A percentile compares a stretch with the other conserved stretches of the same genome.
phyloP scores from a whole-genome alignment of 1,139 yeast genomes.

The Candida sojae region DNA sequence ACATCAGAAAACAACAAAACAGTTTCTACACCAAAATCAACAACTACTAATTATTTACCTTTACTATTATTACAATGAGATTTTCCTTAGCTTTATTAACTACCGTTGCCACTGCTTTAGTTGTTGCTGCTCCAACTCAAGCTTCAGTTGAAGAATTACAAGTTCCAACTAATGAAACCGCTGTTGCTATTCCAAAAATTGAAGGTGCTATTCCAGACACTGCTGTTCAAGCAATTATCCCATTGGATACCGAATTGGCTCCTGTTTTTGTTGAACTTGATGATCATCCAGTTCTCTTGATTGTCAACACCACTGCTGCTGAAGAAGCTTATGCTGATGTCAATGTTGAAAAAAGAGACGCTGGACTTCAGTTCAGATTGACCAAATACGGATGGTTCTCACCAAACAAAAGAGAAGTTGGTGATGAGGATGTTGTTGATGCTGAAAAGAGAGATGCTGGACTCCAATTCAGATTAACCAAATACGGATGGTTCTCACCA shows the following conservation, averaged over 20 bases:
- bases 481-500: slow-evolving; percentile 13
- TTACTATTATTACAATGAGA: slow-evolving; percentile 8
- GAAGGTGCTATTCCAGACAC: slow-evolving; percentile 9
- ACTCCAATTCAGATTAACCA: slow-evolving; percentile 8
- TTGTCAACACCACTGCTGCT: slow-evolving; percentile 9
- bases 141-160: slow-evolving; percentile 4
- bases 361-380: not conserved
- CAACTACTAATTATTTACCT: not conserved
- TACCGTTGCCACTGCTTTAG: slow-evolving; percentile 11
- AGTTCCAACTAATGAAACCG: slow-evolving; percentile 3
- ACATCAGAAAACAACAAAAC: not conserved
- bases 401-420: slow-evolving; percentile 5
- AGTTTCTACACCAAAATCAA: not conserved
- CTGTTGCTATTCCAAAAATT: slow-evolving; percentile 9
- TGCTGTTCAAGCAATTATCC: slow-evolving; percentile 9
- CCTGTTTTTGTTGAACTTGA: slow-evolving; percentile 8
- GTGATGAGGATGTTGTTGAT: not conserved
- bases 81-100: slow-evolving; percentile 13
- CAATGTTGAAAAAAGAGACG: not conserved
- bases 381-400: slow-evolving; percentile 7
- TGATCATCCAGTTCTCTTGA: slow-evolving; percentile 7
- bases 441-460: slow-evolving; percentile 7
- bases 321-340: not conserved
- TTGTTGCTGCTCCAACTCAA: slow-evolving; percentile 12
- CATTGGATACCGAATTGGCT: slow-evolving; percentile 8